These are phyloP conservation scores for Alternaria arbusti DNA, from an alignment of 2,329 filamentous ascomycete species.

Conservation along the genomic window DNA sequence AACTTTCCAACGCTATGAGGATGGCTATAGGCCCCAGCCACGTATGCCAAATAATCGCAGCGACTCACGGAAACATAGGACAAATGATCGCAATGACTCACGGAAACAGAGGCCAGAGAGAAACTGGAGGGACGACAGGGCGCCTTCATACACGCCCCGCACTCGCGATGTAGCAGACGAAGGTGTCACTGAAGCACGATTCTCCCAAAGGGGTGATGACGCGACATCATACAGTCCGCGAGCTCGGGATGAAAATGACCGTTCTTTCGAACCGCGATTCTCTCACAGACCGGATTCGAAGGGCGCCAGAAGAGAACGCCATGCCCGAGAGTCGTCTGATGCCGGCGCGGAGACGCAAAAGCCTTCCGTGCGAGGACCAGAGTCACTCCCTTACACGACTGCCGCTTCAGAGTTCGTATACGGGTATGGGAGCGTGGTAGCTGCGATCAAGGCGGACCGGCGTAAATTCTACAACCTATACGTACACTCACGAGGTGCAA, in stretches of 20 bases:
- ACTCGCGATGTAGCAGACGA: background rate
- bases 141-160: background rate
- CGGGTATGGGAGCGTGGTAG: constrained; percentile 79
- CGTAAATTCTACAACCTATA: constrained; percentile 87
- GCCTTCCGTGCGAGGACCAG: constrained; percentile 6
- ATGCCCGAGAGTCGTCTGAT: background rate
- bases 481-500: constrained; percentile 53
- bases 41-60: background rate
- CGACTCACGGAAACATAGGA: background rate
- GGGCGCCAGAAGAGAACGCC: constrained; percentile 6
- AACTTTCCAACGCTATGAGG: background rate
- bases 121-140: background rate
- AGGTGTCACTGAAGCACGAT: background rate
- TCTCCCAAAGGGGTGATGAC: background rate
- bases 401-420: constrained; percentile 92
- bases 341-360: background rate
- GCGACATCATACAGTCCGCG: background rate
- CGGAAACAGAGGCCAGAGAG: background rate
- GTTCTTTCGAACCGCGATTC: background rate
- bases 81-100: background rate
- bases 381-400: constrained; percentile 73
- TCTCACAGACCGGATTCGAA: constrained; percentile 8
- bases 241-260: background rate
- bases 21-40: background rate
- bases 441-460: constrained; percentile 72